Percentiles rank a stretch among this genome's conserved stretches.
These are phyloP conservation scores for Hyphodiscus hymeniophilus DNA, from an alignment of 495 filamentous ascomycete genomes.

Conservation along the genomic window DNA sequence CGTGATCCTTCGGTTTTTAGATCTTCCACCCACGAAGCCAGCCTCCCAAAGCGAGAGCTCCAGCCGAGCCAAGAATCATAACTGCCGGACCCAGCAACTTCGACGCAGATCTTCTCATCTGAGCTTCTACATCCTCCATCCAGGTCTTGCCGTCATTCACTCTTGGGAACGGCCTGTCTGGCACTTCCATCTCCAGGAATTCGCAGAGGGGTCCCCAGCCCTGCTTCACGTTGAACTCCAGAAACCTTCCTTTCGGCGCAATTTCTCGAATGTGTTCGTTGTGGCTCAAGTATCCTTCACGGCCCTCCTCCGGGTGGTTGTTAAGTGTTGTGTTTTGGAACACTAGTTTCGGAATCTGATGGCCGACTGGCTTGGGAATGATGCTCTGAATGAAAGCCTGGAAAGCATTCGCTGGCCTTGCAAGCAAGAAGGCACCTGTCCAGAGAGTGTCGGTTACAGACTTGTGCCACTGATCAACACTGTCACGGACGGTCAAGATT, in stretches of 20 bases:
- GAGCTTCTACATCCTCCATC: not conserved
- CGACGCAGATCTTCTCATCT: not conserved
- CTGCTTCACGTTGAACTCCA: slow-evolving; percentile 35
- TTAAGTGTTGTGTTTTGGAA: not conserved
- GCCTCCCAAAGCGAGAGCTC: too few species aligned
- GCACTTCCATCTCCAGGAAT: slow-evolving; percentile 26
- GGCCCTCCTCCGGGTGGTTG: slow-evolving; percentile 5
- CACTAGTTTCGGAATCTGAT: not conserved
- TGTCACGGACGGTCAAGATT: slow-evolving; percentile 30
- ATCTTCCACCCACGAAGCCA: too few species aligned
- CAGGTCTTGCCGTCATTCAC: slow-evolving; percentile 2
- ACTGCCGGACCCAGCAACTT: not conserved
- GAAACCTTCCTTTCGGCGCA: slow-evolving; percentile 24
- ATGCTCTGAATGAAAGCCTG: not conserved
- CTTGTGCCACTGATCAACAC: slow-evolving; percentile 31
- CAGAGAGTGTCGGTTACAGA: slow-evolving; percentile 11
- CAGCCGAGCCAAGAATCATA: not conserved
- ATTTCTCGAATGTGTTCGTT: slow-evolving; percentile 20
- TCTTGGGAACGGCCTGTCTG: not conserved
- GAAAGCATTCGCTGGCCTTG: not conserved
- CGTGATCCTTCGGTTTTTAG: too few species aligned
- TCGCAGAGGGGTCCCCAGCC: slow-evolving; percentile 40
- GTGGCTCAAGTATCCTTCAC: slow-evolving; percentile 18
- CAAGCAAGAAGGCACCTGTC: slow-evolving; percentile 1
- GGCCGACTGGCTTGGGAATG: not conserved